Base-by-base conservation (phyloP, 345 rosid genomes). In the Passiflora organensis region DNA sequence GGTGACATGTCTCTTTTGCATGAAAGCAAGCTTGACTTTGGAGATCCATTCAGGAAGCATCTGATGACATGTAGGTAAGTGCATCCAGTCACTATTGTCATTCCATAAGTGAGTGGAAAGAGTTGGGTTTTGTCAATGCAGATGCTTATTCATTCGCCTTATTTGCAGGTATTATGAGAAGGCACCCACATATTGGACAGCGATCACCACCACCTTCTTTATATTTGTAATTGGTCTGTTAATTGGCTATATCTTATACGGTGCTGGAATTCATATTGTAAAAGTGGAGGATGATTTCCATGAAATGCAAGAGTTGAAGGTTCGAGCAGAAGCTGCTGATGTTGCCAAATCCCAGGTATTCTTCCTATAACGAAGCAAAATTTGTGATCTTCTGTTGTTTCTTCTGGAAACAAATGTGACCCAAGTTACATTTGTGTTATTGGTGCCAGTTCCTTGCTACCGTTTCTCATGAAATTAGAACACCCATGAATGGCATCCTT, bases 401-500 rank as follows among this genome's bases (percentile, higher is more conserved):
- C 17, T 71, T 56, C 43, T 28, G 23, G 21, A 18, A 15, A 21
- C 39, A 37, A 43, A 22, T 43, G 18, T 59, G 15, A 68, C 51
- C 38, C 23, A 24, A 44, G 6, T 53, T 38, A 45, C 21, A 22
- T 25, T 38, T 39, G 23, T 24, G 34, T 51, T 69, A 22, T 75
- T 71, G 45, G 36, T 70, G 58, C 43, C 84, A 85, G 94, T 93
- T 93, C 79, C 84, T 93, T 48, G 99, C 99, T 24, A 93, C 99
- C 0, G 99, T 93, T 51, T 93, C 99, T 51, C 99, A 93, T 59
- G 99, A 93, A 73, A 93, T 93, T 21, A 83, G 99, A 58, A 93
- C 99, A 53, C 99, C 99, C 4, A 93, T 93, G 99, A 93, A 93
- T 76, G 99, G 99, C 55, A 83, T 93, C 64, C 96, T 93, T 13